phyloP scores from a whole-genome alignment of 352 stramenopile genomes.

The Globisporangium solare region DNA sequence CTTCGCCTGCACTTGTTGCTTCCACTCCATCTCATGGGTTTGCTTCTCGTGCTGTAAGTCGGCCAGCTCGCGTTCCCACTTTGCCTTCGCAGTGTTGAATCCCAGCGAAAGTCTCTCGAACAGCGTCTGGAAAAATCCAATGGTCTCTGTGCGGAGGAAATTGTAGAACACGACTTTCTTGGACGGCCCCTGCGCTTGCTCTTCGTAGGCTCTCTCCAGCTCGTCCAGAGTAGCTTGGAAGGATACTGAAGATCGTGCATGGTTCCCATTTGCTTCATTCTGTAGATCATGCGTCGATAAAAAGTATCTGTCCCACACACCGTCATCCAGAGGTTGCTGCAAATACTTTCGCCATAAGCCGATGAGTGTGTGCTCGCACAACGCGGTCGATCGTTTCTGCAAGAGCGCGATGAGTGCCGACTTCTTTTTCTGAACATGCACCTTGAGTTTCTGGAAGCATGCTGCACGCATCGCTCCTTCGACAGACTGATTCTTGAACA shows the following conservation, averaged over 20 bases:
- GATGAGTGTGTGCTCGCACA: constrained; percentile 45
- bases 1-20: constrained; percentile 42
- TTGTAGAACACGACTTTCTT: constrained; percentile 68
- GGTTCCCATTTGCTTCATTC: constrained; percentile 9
- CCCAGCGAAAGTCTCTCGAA: constrained; percentile 32
- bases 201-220: constrained; percentile 56
- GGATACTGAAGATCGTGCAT: neutral
- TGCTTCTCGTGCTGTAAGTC: constrained; percentile 35
- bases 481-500: constrained; percentile 70
- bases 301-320: constrained; percentile 34
- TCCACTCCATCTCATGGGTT: constrained; percentile 35
- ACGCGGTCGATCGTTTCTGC: constrained; percentile 50
- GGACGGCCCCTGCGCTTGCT: constrained; percentile 48
- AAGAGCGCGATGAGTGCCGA: constrained; percentile 44
- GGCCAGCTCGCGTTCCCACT: constrained; percentile 25
- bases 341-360: constrained; percentile 34
- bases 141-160: constrained; percentile 51
- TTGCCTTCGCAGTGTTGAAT: constrained; percentile 17
- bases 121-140: constrained; percentile 48
- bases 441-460: constrained; percentile 77
- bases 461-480: constrained; percentile 48
- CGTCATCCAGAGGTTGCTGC: constrained; percentile 29
- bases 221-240: constrained; percentile 39
- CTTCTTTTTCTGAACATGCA: constrained; percentile 60
- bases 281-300: neutral